Conservation (phyloP, 1,284 basidiomycete species). For the Moniliophthora roreri region DNA sequence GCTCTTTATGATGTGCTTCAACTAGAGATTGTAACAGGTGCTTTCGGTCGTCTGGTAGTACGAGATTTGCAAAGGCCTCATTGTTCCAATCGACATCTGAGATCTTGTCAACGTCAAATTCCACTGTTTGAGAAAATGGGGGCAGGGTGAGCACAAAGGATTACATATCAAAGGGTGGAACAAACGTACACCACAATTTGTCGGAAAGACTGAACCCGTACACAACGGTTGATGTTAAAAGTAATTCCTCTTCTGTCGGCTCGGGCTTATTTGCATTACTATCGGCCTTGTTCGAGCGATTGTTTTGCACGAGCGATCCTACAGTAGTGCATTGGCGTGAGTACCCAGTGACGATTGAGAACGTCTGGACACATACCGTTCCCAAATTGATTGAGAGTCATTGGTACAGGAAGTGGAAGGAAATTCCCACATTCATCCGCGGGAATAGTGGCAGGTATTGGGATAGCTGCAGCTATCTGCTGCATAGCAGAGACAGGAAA, state of each 20-base stretch:
- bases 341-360: neutral
- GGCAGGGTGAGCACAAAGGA: neutral
- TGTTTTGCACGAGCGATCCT: slow-evolving; percentile 23
- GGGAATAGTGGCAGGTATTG: slow-evolving; percentile 2
- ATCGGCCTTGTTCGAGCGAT: slow-evolving; percentile 21
- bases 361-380: slow-evolving; percentile 6
- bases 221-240: slow-evolving; percentile 54
- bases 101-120: slow-evolving; percentile 53
- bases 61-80: slow-evolving; percentile 57
- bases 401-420: neutral
- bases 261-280: slow-evolving; percentile 26
- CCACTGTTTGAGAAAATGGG: slow-evolving; percentile 34
- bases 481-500: slow-evolving; percentile 33
- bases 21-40: slow-evolving; percentile 55
- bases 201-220: slow-evolving; percentile 60
- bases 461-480: slow-evolving; percentile 7
- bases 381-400: neutral
- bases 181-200: slow-evolving; percentile 55
- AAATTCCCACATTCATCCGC: neutral
- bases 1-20: slow-evolving; percentile 51
- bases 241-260: slow-evolving; percentile 49
- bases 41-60: slow-evolving; percentile 52
- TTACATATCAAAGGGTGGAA: neutral
- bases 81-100: slow-evolving; percentile 53
- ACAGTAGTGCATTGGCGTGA: neutral